phyloP scores from a whole-genome alignment of 768 basidiomycete species.

The Xerocomus spinulosus region DNA sequence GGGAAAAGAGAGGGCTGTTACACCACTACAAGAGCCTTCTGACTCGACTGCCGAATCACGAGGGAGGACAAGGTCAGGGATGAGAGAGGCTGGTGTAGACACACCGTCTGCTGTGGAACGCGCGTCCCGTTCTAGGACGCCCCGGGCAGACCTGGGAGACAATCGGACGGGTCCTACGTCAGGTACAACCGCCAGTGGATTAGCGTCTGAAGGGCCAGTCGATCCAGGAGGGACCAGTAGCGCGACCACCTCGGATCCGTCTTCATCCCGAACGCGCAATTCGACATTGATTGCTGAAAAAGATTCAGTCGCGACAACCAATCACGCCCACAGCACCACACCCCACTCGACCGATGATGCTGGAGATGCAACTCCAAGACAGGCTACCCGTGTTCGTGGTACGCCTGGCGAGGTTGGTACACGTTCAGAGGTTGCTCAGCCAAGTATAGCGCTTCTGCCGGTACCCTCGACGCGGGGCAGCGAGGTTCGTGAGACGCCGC shows the following conservation, averaged over 20 bases:
- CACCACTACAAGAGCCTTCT: constrained; percentile 3
- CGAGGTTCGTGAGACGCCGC: constrained; percentile 8
- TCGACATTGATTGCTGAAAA: neutral
- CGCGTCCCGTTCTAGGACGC: constrained; percentile 14
- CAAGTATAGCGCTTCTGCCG: neutral
- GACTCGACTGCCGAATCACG: constrained; percentile 3
- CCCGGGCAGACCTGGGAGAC: constrained; percentile 12
- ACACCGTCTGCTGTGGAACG: constrained; percentile 1
- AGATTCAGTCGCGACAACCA: neutral
- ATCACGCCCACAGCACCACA: neutral
- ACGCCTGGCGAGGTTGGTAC: neutral
- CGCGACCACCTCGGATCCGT: neutral
- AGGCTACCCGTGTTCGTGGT: constrained; percentile 4
- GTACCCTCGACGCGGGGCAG: neutral
- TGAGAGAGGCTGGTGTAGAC: constrained; percentile 6
- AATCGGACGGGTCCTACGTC: neutral
- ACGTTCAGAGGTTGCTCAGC: neutral
- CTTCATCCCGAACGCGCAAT: constrained; percentile 8
- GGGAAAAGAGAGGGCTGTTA: constrained; percentile 16
- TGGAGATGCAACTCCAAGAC: constrained; percentile 17
- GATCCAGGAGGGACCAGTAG: constrained; percentile 21
- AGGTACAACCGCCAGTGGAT: neutral
- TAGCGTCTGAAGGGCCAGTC: constrained; percentile 7
- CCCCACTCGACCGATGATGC: constrained; percentile 2
- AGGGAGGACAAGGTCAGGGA: constrained; percentile 8